These are phyloP conservation scores for Mariannaea sp. DNA, from an alignment of 2,329 filamentous ascomycete genomes.

Conservation along the genomic window DNA sequence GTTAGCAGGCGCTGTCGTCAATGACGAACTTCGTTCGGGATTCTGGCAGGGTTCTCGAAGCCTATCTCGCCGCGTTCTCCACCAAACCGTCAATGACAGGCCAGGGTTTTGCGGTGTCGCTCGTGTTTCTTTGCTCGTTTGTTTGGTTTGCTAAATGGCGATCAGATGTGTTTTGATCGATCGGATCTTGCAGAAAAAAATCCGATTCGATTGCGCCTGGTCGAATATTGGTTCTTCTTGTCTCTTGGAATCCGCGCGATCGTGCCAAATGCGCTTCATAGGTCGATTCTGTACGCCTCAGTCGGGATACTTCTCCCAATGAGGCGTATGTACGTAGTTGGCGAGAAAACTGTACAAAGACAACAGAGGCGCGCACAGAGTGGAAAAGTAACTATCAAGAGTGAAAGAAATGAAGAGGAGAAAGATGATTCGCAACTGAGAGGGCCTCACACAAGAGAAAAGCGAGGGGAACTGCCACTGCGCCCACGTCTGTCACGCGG, in stretches of 20 bases:
- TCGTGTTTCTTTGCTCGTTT: slow-evolving; percentile 2
- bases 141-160: slow-evolving; percentile 13
- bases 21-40: slow-evolving; percentile 5
- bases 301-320: slow-evolving; percentile 1
- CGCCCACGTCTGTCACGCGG: not conserved
- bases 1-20: slow-evolving; percentile 6
- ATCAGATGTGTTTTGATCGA: slow-evolving; percentile 1
- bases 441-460: not conserved
- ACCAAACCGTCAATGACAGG: slow-evolving; percentile 14
- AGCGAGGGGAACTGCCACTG: not conserved
- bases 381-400: not conserved
- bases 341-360: not conserved
- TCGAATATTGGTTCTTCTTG: not conserved
- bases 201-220: not conserved
- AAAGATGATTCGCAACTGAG: not conserved
- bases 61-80: slow-evolving; percentile 12
- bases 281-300: slow-evolving; percentile 2
- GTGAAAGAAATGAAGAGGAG: not conserved
- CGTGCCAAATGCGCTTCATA: not conserved
- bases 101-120: no score
- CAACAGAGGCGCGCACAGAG: no score
- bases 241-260: not conserved
- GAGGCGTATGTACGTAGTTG: not conserved
- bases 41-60: slow-evolving; percentile 13
- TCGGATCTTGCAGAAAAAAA: slow-evolving; percentile 8